Evolutionary conservation across 1,284 basidiomycete genomes (phyloP).

Genomic region (Blastosporella zonata): DNA sequence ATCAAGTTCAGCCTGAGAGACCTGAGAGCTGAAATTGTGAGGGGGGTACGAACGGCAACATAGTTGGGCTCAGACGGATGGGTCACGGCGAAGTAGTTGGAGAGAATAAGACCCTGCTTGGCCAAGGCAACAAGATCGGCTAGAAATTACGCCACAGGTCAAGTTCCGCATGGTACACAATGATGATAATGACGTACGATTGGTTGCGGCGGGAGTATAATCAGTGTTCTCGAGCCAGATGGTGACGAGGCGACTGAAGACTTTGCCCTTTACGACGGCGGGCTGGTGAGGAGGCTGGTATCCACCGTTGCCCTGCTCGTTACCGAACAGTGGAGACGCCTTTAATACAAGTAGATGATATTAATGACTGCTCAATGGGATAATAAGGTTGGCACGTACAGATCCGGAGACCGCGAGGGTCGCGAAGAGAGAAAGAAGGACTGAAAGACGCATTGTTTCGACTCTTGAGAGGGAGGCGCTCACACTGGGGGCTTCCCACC

Average conservation of each 20-base stretch:
- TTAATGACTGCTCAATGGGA: too few species aligned
- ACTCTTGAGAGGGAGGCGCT: too few species aligned
- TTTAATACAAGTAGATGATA: not conserved
- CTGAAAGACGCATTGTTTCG: too few species aligned
- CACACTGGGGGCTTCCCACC: too few species aligned
- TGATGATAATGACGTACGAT: slow-evolving; percentile 9
- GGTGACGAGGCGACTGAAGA: slow-evolving; percentile 52
- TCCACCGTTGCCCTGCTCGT: not conserved
- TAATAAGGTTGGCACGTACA: too few species aligned
- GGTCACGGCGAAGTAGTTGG: slow-evolving; percentile 54
- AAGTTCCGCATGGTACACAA: not conserved
- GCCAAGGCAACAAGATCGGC: slow-evolving; percentile 48
- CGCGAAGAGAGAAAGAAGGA: too few species aligned
- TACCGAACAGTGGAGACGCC: slow-evolving; percentile 3
- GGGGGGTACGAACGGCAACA: slow-evolving; percentile 27
- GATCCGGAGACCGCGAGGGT: too few species aligned
- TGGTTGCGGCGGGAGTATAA: slow-evolving; percentile 26
- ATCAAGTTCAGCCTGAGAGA: not conserved
- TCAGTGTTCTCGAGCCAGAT: slow-evolving; percentile 64
- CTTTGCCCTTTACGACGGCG: slow-evolving; percentile 27
- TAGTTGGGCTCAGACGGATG: slow-evolving; percentile 69
- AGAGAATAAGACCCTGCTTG: slow-evolving; percentile 50
- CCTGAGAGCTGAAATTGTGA: not conserved
- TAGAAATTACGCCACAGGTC: not conserved
- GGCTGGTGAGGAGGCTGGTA: not conserved